A percentile compares a stretch with the other conserved stretches of the same genome.
Conservation (phyloP, 2,329 filamentous ascomycete species). For the Chalaropsis thielavioides region DNA sequence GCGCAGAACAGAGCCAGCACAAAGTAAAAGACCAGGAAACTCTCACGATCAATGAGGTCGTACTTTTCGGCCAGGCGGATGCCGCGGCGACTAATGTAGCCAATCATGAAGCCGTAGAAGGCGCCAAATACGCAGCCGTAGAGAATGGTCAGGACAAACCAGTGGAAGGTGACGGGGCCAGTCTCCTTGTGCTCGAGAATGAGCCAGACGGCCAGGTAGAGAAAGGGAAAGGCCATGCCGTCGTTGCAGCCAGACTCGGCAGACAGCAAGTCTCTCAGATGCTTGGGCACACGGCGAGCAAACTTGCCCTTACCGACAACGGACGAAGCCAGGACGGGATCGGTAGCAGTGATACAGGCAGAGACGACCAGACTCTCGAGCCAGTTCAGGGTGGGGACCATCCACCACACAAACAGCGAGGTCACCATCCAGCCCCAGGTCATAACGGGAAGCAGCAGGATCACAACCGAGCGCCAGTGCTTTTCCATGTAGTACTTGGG, state of each 20-base stretch:
- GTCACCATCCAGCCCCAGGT: conserved; percentile 89
- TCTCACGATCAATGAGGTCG: conserved; percentile 86
- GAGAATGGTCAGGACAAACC: conserved; percentile 76
- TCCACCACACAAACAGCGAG: conserved; percentile 88
- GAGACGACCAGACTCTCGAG: conserved; percentile 76
- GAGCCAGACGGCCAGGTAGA: conserved; percentile 83
- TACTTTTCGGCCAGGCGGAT: conserved; percentile 77
- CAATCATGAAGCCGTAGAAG: conserved; percentile 71
- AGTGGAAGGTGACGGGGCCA: conserved; percentile 60
- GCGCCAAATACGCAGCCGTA: conserved; percentile 95
- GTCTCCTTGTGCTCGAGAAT: conserved; percentile 64
- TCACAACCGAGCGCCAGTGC: conserved; percentile 85
- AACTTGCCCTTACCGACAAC: conserved; percentile 99
- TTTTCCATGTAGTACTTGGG: conserved; percentile 94
- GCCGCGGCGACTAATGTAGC: conserved; percentile 77
- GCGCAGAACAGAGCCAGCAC: conserved; percentile 91
- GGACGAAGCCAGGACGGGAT: conserved; percentile 90
- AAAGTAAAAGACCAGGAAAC: conserved; percentile 97
- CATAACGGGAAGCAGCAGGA: conserved; percentile 90
- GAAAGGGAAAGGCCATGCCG: conserved; percentile 97
- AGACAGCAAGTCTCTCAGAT: conserved; percentile 86
- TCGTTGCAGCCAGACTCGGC: conserved; percentile 98
- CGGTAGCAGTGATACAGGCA: conserved; percentile 91
- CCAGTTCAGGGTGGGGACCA: conserved; percentile 67
- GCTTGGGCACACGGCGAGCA: conserved; percentile 90